Evolutionary conservation across 768 basidiomycete species (phyloP), one percentile per base, ranked within the genome.

Genomic region (Boletus pseudo-olivaceus): DNA sequence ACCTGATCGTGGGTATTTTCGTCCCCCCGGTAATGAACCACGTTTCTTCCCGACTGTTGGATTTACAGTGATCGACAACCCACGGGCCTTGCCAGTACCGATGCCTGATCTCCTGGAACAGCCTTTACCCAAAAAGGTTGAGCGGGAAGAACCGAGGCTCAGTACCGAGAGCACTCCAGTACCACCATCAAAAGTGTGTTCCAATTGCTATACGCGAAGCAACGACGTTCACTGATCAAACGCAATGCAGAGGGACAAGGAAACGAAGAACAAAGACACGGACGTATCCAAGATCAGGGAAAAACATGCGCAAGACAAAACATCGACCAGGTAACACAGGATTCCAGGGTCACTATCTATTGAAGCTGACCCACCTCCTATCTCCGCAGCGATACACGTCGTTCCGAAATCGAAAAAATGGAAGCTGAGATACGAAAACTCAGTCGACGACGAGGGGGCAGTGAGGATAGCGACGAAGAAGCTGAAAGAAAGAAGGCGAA

Each of bases 381-480:
- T 46, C 20, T 29, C 34, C 43, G 5, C 54, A 93, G 88, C 49
- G 77, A 78, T 33, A 71, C 80, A 11, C 87, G 89, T 20, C 82
- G 86, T 64, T 76, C 82, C 7, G 85, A 93, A 67, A 90, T 97
- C 47, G 86, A 85, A 61, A 86, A 81, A 62, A 90, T 98, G 85
- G 92, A 98, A 69, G 84, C 83, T 7, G 89, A 93, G 42, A 88
- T 98, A 51, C 86, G 90, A 26, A 87, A 82, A 57, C 81, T 96
- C 7, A 77, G 82, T 29, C 83, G 84, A 56, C 79, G 77, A 40
- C 81, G 79, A 9, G 80, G 77, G 27, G 76, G 77, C 9, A 75
- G 76, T 14, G 78, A 77, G 26, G 84, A 81, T 40, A 88, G 88
- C 61, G 88, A 87, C 32, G 87, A 91, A 41, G 77, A 70, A 15